Evolutionary conservation across 1,284 basidiomycete genomes (phyloP).

Genomic region (Melanopsichium pennsylvanicum): DNA sequence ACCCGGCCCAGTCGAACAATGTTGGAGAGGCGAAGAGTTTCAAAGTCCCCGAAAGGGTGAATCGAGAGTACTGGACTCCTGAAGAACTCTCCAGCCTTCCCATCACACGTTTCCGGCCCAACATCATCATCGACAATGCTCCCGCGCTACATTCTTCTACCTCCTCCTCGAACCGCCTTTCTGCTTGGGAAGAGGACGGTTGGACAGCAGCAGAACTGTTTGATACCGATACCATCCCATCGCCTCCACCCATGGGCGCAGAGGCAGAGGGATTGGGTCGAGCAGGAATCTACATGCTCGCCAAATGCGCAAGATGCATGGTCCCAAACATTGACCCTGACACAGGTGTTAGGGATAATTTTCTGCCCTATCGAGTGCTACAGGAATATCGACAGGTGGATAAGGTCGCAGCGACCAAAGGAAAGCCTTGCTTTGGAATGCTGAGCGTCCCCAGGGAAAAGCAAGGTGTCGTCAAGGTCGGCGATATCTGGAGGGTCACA

Average conservation of each 20-base stretch:
- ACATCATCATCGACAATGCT: conserved; percentile 51
- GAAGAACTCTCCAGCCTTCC: conserved; percentile 44
- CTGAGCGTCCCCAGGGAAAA: conserved; percentile 41
- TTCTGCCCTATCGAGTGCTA: conserved; percentile 50
- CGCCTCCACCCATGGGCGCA: conserved; percentile 18
- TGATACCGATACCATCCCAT: conserved; percentile 4
- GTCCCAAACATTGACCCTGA: conserved; percentile 55
- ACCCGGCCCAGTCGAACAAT: conserved; percentile 13
- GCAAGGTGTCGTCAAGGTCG: conserved; percentile 38
- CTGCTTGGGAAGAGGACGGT: conserved; percentile 57
- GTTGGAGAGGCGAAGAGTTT: conserved; percentile 12
- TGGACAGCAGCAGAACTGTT: conserved; percentile 56
- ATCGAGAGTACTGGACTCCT: conserved; percentile 54
- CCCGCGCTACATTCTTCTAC: conserved; percentile 1
- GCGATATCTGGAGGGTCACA: conserved; percentile 47
- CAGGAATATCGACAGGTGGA: conserved; percentile 57
- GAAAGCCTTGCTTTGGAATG: conserved; percentile 59
- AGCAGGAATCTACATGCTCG: conserved; percentile 50
- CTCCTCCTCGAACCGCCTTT: conserved; percentile 26
- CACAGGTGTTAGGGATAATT: conserved; percentile 48
- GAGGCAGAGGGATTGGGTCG: conserved; percentile 44
- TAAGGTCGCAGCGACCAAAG: conserved; percentile 24
- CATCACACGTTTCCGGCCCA: conserved; percentile 57
- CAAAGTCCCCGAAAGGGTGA: conserved; percentile 40
- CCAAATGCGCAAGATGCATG: conserved; percentile 55